These are phyloP conservation scores for Apiospora phragmitis DNA, from an alignment of 2,329 filamentous ascomycete species.

Conservation along the genomic window DNA sequence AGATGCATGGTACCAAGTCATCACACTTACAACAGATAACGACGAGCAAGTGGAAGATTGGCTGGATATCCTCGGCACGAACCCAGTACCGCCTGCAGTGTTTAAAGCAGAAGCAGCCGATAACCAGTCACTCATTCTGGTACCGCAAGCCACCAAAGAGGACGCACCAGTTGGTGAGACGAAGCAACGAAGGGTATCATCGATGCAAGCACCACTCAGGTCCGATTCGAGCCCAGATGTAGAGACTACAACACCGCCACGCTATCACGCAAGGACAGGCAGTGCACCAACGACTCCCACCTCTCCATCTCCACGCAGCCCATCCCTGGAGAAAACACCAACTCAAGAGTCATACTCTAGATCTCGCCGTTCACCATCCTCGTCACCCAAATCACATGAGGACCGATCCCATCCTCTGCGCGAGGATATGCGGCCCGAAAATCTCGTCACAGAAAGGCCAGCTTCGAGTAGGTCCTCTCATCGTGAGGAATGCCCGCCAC, in stretches of 20 bases:
- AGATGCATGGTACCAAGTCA: constrained; percentile 79
- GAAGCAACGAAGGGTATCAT: constrained; percentile 24
- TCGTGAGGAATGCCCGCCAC: constrained; percentile 56
- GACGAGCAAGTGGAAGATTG: constrained; percentile 81
- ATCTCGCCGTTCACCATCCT: background rate
- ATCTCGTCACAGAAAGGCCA: constrained; percentile 34
- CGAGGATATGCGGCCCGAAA: constrained; percentile 19
- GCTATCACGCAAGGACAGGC: constrained; percentile 33
- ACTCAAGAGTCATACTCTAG: constrained; percentile 34
- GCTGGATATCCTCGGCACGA: constrained; percentile 72
- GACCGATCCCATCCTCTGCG: constrained; percentile 14
- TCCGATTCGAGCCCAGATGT: constrained; percentile 20
- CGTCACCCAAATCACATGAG: constrained; percentile 7
- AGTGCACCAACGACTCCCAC: constrained; percentile 31
- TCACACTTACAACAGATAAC: constrained; percentile 75
- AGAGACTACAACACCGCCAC: constrained; percentile 36
- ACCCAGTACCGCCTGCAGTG: constrained; percentile 49
- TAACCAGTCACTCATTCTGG: constrained; percentile 23
- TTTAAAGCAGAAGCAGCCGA: constrained; percentile 32
- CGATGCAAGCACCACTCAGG: constrained; percentile 22
- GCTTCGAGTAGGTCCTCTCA: constrained; percentile 28
- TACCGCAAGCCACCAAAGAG: constrained; percentile 24
- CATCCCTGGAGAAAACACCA: constrained; percentile 38
- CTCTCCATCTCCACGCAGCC: constrained; percentile 17
- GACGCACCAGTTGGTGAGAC: constrained; percentile 42